Conservation (phyloP, 345 rosid genomes). For the Pistacia atlantica region DNA sequence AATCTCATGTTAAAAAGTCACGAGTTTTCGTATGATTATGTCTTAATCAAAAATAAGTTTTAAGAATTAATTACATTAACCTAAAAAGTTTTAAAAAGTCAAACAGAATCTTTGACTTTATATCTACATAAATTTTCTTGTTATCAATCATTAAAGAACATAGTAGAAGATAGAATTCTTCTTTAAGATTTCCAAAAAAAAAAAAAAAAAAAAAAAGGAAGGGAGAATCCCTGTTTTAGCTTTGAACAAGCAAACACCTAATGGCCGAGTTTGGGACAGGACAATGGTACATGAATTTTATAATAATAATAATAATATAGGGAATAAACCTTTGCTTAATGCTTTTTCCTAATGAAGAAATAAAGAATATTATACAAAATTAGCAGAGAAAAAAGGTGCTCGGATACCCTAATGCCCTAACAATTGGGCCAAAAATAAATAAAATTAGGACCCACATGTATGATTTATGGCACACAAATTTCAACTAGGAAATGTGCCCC, state of each 20-base stretch:
- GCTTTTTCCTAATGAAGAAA: conserved; percentile 4
- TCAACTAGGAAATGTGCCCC: conserved; percentile 19
- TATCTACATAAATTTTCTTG: background rate
- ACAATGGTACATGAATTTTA: no score
- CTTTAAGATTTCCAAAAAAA: background rate
- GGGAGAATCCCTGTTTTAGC: conserved; percentile 1
- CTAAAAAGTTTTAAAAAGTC: background rate
- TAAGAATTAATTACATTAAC: no score
- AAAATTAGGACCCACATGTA: conserved; percentile 20
- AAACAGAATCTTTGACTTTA: conserved; percentile 4
- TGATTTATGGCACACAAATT: conserved; percentile 17
- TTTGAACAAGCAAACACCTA: background rate
- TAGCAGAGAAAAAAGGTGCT: background rate
- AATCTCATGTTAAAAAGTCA: no score
- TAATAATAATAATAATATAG: background rate
- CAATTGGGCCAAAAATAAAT: background rate
- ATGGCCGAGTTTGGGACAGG: background rate
- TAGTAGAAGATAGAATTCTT: conserved; percentile 6
- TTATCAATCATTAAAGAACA: background rate
- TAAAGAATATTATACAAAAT: background rate
- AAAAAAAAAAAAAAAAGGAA: background rate
- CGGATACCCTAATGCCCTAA: background rate
- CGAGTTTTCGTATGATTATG: background rate
- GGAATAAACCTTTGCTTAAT: conserved; percentile 11
- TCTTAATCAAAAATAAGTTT: background rate